Conservation (phyloP, 352 stramenopile genomes). For the Ophiocytium majus region DNA sequence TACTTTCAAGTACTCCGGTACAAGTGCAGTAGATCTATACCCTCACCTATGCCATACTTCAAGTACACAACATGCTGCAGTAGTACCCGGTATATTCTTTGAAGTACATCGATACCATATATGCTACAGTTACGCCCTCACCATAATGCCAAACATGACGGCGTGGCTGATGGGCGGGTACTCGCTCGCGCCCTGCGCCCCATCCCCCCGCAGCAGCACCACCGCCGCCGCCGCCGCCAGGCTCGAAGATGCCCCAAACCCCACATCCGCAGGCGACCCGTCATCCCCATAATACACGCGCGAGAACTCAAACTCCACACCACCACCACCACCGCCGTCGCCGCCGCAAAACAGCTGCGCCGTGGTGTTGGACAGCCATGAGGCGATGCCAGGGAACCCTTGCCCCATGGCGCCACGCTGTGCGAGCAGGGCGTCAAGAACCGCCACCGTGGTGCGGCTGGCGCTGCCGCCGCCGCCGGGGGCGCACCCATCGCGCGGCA, state of each 20-base stretch:
- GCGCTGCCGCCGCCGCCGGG: neutral
- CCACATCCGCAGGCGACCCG: constrained; percentile 20
- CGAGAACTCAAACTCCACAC: constrained; percentile 23
- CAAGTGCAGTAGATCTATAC: too few species aligned
- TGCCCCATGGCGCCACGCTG: constrained; percentile 26
- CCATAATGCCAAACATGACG: constrained; percentile 34
- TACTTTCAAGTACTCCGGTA: too few species aligned
- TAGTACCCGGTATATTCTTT: too few species aligned
- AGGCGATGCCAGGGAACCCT: constrained; percentile 26
- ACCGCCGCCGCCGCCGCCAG: constrained; percentile 37
- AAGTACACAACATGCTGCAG: too few species aligned
- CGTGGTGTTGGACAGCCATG: constrained; percentile 36
- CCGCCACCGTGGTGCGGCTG: constrained; percentile 18
- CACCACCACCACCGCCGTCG: neutral
- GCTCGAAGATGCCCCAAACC: constrained; percentile 21
- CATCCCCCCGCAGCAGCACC: constrained; percentile 41
- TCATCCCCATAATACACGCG: constrained; percentile 24
- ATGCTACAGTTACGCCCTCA: too few species aligned
- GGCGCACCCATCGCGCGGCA: constrained; percentile 35
- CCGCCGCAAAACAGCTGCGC: neutral
- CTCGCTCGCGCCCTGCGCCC: constrained; percentile 23
- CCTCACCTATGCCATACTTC: too few species aligned
- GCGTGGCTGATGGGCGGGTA: constrained; percentile 51
- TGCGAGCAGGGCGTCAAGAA: constrained; percentile 36
- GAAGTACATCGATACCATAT: too few species aligned